A percentile compares a stretch with the other conserved stretches of the same genome.
phyloP scores from a whole-genome alignment of 352 stramenopile species.

The Phytophthora crassamura region DNA sequence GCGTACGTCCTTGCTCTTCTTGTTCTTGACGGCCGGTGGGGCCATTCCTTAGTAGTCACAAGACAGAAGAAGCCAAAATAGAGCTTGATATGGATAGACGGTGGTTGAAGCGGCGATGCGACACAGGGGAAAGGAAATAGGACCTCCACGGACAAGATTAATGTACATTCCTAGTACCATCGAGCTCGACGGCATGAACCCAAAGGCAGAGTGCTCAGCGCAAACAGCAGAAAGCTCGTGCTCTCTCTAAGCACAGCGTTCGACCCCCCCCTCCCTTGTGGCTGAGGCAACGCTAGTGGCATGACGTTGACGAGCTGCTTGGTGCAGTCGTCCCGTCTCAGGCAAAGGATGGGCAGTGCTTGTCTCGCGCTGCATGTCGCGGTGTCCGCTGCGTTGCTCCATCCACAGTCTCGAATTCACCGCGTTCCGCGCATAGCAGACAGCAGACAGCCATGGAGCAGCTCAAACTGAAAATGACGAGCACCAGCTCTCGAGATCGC shows the following conservation, averaged over 20 bases:
- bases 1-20: constrained; percentile 39
- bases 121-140: neutral
- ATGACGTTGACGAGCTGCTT: neutral
- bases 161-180: no score
- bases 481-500: neutral
- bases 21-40: constrained; percentile 16
- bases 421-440: neutral
- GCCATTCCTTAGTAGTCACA: constrained; percentile 12
- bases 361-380: neutral
- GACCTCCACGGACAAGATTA: no score
- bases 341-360: constrained; percentile 2
- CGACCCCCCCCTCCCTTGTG: no score
- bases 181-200: no score
- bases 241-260: no score
- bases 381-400: neutral
- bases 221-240: no score
- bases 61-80: no score
- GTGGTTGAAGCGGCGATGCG: constrained; percentile 4
- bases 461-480: constrained; percentile 3
- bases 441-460: neutral
- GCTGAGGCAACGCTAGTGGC: no score
- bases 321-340: neutral
- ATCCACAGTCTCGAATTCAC: constrained; percentile 8
- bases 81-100: no score
- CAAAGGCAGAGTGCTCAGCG: no score